These are phyloP conservation scores for Yamadazyma oceani DNA, from an alignment of 1,139 yeast genomes.

Conservation along the genomic window DNA sequence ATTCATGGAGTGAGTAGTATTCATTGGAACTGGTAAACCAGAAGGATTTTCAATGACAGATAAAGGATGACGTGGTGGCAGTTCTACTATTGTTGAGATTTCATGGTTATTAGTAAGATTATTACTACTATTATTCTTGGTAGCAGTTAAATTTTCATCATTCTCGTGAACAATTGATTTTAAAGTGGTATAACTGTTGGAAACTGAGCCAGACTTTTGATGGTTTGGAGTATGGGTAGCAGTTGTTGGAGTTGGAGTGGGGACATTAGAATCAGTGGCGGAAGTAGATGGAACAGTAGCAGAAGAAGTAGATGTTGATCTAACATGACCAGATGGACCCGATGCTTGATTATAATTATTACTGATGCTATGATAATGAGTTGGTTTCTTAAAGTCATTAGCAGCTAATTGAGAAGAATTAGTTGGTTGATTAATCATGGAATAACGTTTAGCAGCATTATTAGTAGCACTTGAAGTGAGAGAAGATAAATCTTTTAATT, in stretches of 20 bases:
- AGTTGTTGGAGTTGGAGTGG: constrained; percentile 1
- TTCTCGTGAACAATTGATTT: constrained; percentile 49
- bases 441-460: constrained; percentile 36
- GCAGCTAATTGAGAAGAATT: constrained; percentile 30
- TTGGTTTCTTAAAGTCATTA: constrained; percentile 21
- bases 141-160: constrained; percentile 2
- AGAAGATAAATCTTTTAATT: constrained; percentile 10
- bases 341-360: background rate
- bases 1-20: constrained; percentile 2
- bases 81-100: constrained; percentile 45
- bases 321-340: constrained; percentile 28
- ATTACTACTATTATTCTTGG: background rate
- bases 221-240: constrained; percentile 1
- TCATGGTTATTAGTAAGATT: constrained; percentile 4
- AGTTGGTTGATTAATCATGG: constrained; percentile 47
- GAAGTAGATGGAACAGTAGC: background rate
- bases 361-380: constrained; percentile 35
- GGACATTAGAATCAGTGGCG: background rate
- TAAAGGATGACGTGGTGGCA: constrained; percentile 32
- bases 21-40: constrained; percentile 7
- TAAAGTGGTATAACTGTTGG: constrained; percentile 21
- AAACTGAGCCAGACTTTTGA: constrained; percentile 29
- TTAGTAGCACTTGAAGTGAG: constrained; percentile 7
- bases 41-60: constrained; percentile 13
- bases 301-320: constrained; percentile 8